Conservation (phyloP, 345 rosid species). For the Eucalyptus erythrocorys region DNA sequence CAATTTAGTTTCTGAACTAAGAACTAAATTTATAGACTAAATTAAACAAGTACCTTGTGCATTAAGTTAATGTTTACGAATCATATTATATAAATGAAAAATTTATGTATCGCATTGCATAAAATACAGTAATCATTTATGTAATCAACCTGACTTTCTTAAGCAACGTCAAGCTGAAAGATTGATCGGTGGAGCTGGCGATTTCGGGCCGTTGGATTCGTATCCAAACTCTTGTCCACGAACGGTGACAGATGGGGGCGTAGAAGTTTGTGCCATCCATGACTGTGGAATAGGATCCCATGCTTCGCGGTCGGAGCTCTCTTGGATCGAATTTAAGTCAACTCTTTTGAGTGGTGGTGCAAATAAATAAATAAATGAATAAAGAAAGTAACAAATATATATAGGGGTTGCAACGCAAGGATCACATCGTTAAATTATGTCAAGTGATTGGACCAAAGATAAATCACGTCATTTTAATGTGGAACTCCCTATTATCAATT, state of each 20-base stretch:
- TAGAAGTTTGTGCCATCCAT: not conserved
- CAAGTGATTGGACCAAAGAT: not conserved
- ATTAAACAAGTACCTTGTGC: too few species aligned
- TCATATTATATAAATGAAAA: too few species aligned
- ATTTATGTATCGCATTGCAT: too few species aligned
- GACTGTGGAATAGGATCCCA: not conserved
- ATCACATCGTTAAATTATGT: not conserved
- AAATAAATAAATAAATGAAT: not conserved
- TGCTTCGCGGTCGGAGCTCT: not conserved
- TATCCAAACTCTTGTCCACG: not conserved
- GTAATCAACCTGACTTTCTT: not conserved
- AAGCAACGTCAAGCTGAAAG: not conserved
- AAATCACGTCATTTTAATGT: too few species aligned
- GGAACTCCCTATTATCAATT: not conserved
- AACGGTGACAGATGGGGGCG: not conserved
- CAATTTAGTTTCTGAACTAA: too few species aligned
- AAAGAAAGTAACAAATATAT: not conserved
- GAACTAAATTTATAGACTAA: too few species aligned
- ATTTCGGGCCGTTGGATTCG: not conserved
- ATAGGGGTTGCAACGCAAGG: not conserved
- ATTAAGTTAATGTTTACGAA: too few species aligned
- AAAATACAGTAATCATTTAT: too few species aligned
- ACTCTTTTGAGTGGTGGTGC: not conserved
- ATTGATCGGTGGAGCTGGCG: not conserved
- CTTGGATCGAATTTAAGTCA: not conserved